Conservation (phyloP, 345 rosid species). For the Moricandia moricandioides region DNA sequence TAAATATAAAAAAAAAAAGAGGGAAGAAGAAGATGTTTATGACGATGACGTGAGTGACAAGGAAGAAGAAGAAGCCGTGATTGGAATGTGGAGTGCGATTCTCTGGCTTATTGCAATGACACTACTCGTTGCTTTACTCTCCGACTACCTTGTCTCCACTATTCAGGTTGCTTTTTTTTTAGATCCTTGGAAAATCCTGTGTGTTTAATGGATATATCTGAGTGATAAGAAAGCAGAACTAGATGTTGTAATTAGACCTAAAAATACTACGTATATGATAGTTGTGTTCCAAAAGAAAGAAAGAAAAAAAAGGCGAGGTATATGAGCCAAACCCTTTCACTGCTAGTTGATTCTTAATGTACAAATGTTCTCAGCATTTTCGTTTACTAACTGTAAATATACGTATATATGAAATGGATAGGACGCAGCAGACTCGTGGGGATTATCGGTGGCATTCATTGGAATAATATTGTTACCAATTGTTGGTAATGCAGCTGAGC, state of each 20-base stretch:
- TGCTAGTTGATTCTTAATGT: background rate
- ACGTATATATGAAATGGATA: background rate
- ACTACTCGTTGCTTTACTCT: conserved; percentile 64
- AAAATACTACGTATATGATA: background rate
- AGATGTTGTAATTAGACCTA: background rate
- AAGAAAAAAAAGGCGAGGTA: background rate
- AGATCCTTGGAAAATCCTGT: no score
- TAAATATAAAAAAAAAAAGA: background rate
- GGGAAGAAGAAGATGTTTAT: conserved; percentile 47
- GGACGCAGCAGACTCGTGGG: conserved; percentile 92
- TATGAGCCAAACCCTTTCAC: background rate
- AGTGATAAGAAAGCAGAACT: background rate
- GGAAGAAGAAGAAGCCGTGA: conserved; percentile 70
- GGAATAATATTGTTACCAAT: conserved; percentile 85
- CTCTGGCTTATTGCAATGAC: conserved; percentile 82
- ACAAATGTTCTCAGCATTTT: background rate
- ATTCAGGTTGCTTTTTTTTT: conserved; percentile 55
- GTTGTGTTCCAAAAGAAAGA: no score
- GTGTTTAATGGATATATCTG: no score
- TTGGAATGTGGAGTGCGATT: conserved; percentile 82
- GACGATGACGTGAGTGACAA: conserved; percentile 42
- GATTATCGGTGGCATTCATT: conserved; percentile 79
- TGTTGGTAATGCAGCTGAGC: conserved; percentile 97
- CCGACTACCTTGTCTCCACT: conserved; percentile 86
- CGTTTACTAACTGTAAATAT: background rate